Base-by-base conservation (phyloP, 2,329 filamentous ascomycete genomes). In the Pseudopithomyces maydicus region DNA sequence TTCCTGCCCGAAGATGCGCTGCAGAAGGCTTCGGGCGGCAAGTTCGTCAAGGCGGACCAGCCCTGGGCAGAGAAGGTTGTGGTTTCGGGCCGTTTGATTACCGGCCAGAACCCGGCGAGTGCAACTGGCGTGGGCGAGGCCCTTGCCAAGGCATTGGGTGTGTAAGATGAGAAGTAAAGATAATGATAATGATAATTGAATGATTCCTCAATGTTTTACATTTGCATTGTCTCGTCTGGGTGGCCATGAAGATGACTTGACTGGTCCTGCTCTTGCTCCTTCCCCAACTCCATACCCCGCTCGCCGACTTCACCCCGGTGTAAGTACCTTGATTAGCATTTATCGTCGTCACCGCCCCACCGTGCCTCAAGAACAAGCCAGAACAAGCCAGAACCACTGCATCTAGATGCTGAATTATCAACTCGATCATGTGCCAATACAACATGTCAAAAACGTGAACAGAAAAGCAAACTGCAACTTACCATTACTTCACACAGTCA, bases 1-100 rank as follows among this genome's bases (percentile, higher is more conserved):
- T 90, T 90, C 73, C 71, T 82, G 72, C 82, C 90, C 42, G 85
- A 85, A 71, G 82, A 84, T 59, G 80, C 82, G 72, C 70, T 86
- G 52, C 62, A 80, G 66, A 70, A 70, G 64, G 77, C 80, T 14
- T 81, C 74, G 20, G 81, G 84, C 6, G 88, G 80, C 19, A 79
- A 78, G 47, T 89, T 82, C 65, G 80, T 81, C 63, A 86, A 86
- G 78, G 82, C 85, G 0, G 76, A 70, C 1, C 73, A 84, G 68
- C 77, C 79, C n/a, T 78, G 78, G 74, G 73, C 65, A 1, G 66
- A 65, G 61, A 81, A 81, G 73, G 75, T 82, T 7, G 79, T 77
- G 19, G 70, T 77, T 19, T 66, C 70, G 6, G 68, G 68, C 2
- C 63, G 68, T 38, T 59, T 82, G 59, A 80, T 83, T 48, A 82